A percentile compares a stretch with the other conserved stretches of the same genome.
Evolutionary conservation across 805 yeast species (phyloP).

Genomic region (Candida boidinii): DNA sequence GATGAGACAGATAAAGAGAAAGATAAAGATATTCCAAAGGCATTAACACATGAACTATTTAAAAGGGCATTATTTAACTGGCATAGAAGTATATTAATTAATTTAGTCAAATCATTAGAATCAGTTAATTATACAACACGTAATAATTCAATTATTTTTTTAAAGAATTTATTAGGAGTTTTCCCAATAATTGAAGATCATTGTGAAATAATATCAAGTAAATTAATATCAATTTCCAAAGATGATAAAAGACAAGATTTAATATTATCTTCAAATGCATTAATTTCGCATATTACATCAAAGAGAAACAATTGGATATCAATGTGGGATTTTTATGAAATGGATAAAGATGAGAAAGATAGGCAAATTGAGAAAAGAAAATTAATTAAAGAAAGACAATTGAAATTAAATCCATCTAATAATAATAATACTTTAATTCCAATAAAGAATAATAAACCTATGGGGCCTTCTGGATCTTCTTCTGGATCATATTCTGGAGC

Average conservation of each 20-base stretch:
- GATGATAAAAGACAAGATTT: conserved; percentile 71
- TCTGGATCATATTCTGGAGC: background rate
- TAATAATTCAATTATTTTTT: conserved; percentile 68
- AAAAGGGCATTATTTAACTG: conserved; percentile 40
- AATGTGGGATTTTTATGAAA: conserved; percentile 47
- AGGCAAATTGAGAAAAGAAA: conserved; percentile 15
- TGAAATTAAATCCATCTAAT: conserved; percentile 9
- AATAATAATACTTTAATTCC: conserved; percentile 9
- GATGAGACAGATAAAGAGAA: conserved; percentile 10
- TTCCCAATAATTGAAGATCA: conserved; percentile 68
- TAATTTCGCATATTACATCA: conserved; percentile 56
- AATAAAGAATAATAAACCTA: conserved; percentile 7
- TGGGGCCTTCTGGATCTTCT: conserved; percentile 2
- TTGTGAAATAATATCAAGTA: conserved; percentile 40
- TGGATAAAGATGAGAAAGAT: conserved; percentile 34
- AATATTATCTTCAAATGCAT: conserved; percentile 65
- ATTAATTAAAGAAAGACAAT: conserved; percentile 11
- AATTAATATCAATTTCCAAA: conserved; percentile 38
- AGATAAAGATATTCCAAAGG: background rate
- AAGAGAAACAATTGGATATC: conserved; percentile 41
- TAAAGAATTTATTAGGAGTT: conserved; percentile 49
- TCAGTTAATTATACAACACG: conserved; percentile 66
- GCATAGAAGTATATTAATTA: conserved; percentile 42
- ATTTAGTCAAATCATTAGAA: conserved; percentile 32
- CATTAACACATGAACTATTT: conserved; percentile 25